Base-by-base conservation (phyloP, 768 basidiomycete species). In the Xerocomellus intermedius region DNA sequence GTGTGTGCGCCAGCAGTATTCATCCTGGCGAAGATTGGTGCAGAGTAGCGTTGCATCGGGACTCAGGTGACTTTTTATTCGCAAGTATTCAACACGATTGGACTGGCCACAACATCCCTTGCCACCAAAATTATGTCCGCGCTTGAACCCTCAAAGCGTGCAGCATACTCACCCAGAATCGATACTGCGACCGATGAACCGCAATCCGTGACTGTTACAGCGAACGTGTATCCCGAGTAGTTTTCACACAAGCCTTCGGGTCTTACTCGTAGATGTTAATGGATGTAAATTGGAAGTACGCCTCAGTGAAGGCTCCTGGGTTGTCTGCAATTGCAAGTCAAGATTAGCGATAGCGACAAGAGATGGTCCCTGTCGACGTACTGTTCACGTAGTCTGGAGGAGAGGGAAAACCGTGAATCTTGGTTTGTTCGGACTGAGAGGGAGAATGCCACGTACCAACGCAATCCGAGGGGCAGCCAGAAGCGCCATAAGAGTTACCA, bases 261-360 rank as follows among this genome's bases (percentile, higher is more conserved):
- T 2, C 4, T 59, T n/a, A 64, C n/a, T 63, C 50, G 55, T 78
- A 79, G 26, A 79, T 64, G 28, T 71, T 61, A 14, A 79, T 60
- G 17, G 69, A 70, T 8, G 64, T 66, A 52, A 79, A 70, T 26
- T 75, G 63, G 62, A 77, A 79, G 60, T 75, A 79, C 0, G 78
- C 76, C 2, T 74, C 63, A 5, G 57, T 55, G 61, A 79, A 79
- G 2, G 76, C 77, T 4, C 58, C 42, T 3, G 79, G 78, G 44
- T 74, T 74, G 52, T 70, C 68, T 69, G 39, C 6, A 41, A 39
- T 12, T n/a, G n/a, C n/a, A 9, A 42, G 41, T 38, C 9, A 16
- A n/a, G 5, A 12, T 54, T 10, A 59, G 51, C 10, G 24, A 17
- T 10, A 1, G n/a, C 12, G 13, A 14, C 24, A 24, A 21, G 45